Conservation (phyloP, 2,329 filamentous ascomycete species). For the Hymenoscyphus fraxineus region DNA sequence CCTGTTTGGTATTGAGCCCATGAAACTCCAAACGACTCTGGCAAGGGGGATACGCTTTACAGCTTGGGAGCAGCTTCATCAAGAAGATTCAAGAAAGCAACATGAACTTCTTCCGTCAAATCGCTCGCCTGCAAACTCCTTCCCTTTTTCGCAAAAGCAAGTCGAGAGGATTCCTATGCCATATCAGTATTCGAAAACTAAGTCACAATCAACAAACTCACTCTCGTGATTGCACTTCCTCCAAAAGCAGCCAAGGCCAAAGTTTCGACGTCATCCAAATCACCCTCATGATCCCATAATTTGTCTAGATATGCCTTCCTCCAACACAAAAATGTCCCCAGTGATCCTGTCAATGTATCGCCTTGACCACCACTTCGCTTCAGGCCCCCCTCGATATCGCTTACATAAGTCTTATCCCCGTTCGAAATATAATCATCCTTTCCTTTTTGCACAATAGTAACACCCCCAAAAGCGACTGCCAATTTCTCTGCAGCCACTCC, state of each 20-base stretch:
- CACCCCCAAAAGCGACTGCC: slow-evolving; percentile 73
- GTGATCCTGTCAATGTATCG: slow-evolving; percentile 84
- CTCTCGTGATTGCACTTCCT: slow-evolving; percentile 81
- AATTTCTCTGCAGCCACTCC: slow-evolving; percentile 57
- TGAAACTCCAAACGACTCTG: too few relatives aligned
- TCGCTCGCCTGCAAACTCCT: slow-evolving; percentile 89
- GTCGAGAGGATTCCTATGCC: slow-evolving; percentile 69
- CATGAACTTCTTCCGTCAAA: slow-evolving; percentile 84
- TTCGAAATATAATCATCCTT: slow-evolving; percentile 77
- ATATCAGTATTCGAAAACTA: slow-evolving; percentile 18
- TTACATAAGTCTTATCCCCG: slow-evolving; percentile 68
- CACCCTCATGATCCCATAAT: slow-evolving; percentile 65
- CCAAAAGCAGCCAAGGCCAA: slow-evolving; percentile 79
- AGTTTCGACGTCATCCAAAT: slow-evolving; percentile 54
- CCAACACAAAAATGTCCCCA: slow-evolving; percentile 88
- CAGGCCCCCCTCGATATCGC: slow-evolving; percentile 73
- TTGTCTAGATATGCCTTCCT: slow-evolving; percentile 79
- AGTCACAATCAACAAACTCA: slow-evolving; percentile 38
- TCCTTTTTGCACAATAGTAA: slow-evolving; percentile 91
- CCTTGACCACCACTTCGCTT: slow-evolving; percentile 95
- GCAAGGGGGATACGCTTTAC: slow-evolving; percentile 10
- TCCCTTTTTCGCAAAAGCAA: slow-evolving; percentile 82
- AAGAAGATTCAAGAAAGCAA: slow-evolving; percentile 74
- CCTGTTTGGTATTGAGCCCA: too few relatives aligned
- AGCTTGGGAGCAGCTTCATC: slow-evolving; percentile 47